Evolutionary conservation across 1,284 basidiomycete species (phyloP).

Genomic region (Lignosus rhinocerotis): DNA sequence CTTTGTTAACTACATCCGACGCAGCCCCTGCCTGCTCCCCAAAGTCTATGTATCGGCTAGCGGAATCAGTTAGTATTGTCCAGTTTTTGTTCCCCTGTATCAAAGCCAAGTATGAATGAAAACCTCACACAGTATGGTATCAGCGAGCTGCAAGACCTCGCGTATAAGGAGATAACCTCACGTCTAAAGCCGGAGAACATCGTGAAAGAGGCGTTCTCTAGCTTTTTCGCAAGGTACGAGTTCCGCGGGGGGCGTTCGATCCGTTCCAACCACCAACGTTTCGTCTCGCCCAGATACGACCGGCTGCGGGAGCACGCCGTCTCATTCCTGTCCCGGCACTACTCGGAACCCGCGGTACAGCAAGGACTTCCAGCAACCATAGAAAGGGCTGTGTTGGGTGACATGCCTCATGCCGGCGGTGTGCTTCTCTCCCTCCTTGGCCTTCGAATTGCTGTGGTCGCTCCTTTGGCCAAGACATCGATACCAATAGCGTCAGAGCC

Average conservation of each 20-base stretch:
- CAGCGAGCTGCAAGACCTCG: slow-evolving; percentile 18
- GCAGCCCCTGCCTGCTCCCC: slow-evolving; percentile 27
- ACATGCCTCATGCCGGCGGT: slow-evolving; percentile 17
- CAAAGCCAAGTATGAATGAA: background rate
- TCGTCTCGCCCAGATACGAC: slow-evolving; percentile 11
- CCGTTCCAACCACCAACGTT: background rate
- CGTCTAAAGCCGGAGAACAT: slow-evolving; percentile 20
- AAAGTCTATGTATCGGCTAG: slow-evolving; percentile 30
- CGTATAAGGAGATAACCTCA: slow-evolving; percentile 16
- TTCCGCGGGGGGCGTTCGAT: background rate
- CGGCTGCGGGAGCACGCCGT: slow-evolving; percentile 22
- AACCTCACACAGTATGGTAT: slow-evolving; percentile 11
- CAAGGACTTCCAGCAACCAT: slow-evolving; percentile 6
- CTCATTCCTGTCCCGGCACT: slow-evolving; percentile 16
- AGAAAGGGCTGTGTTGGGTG: slow-evolving; percentile 16
- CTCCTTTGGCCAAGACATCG: background rate
- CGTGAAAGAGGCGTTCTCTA: slow-evolving; percentile 25
- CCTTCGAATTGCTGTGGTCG: background rate
- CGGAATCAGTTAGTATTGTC: slow-evolving; percentile 21
- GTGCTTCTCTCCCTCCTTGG: slow-evolving; percentile 22
- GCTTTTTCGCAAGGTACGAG: slow-evolving; percentile 14
- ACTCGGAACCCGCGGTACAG: slow-evolving; percentile 6
- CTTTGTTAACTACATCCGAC: slow-evolving; percentile 8
- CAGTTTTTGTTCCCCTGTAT: background rate
- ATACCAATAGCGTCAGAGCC: background rate